Percentiles rank a stretch among this genome's conserved stretches.
phyloP scores from a whole-genome alignment of 371 early-diverging fungal species.

The Coemansia sp. region DNA sequence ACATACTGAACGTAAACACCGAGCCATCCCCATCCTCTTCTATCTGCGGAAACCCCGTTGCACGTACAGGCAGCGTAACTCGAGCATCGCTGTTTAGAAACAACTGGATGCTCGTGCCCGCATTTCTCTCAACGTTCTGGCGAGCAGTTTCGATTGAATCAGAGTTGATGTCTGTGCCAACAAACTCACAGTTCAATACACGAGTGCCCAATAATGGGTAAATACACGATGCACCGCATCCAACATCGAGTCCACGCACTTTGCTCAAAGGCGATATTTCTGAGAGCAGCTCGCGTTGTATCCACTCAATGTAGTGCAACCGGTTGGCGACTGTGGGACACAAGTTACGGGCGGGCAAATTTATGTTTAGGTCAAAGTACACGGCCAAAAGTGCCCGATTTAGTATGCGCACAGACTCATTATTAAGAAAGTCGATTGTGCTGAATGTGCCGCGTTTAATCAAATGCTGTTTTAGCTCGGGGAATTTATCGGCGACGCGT shows the following conservation, averaged over 20 bases:
- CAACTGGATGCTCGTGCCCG: slow-evolving; percentile 43
- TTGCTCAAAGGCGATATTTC: slow-evolving; percentile 6
- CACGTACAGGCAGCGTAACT: slow-evolving; percentile 18
- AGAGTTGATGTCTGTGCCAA: slow-evolving; percentile 52
- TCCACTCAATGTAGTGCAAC: slow-evolving; percentile 30
- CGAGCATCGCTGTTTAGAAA: slow-evolving; percentile 20
- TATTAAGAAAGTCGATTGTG: slow-evolving; percentile 23
- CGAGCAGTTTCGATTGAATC: slow-evolving; percentile 50
- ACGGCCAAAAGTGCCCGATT: slow-evolving; percentile 27
- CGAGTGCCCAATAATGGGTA: slow-evolving; percentile 38
- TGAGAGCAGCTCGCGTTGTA: not conserved
- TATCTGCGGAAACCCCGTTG: not conserved
- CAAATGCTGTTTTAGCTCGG: slow-evolving; percentile 10
- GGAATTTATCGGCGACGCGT: slow-evolving; percentile 7
- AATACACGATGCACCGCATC: slow-evolving; percentile 42
- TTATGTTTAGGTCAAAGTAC: slow-evolving; percentile 33
- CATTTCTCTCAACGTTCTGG: slow-evolving; percentile 53
- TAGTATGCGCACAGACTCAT: slow-evolving; percentile 20
- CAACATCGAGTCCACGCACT: slow-evolving; percentile 28
- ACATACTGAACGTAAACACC: slow-evolving; percentile 54
- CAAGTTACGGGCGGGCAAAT: slow-evolving; percentile 20
- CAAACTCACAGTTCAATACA: slow-evolving; percentile 6
- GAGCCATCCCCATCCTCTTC: slow-evolving; percentile 7
- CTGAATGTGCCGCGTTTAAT: not conserved
- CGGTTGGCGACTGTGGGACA: slow-evolving; percentile 36